Percentiles rank a stretch among this genome's conserved stretches.
Evolutionary conservation across 192 early-diverging fungal species (phyloP).

Genomic region (Geosiphon pyriformis): DNA sequence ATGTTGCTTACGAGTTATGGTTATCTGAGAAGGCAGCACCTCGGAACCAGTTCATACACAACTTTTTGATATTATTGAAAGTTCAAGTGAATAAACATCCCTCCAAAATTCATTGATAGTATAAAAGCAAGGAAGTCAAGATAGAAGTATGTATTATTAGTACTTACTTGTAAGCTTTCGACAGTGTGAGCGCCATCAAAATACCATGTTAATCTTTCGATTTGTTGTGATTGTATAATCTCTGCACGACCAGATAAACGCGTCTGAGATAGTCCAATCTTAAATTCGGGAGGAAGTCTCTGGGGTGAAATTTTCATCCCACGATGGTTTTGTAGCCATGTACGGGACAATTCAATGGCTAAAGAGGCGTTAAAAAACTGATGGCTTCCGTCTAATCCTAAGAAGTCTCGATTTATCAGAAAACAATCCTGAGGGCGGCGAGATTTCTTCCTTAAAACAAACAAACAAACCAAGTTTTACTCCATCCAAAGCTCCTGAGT

Average conservation of each 20-base stretch:
- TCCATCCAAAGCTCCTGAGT: constrained; percentile 24
- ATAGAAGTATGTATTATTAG: neutral
- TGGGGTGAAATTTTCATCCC: constrained; percentile 29
- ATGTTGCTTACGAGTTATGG: neutral
- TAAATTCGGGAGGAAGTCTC: constrained; percentile 45
- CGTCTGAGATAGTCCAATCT: constrained; percentile 57
- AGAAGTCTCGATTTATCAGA: constrained; percentile 17
- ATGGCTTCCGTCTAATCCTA: constrained; percentile 79
- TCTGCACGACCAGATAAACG: constrained; percentile 91
- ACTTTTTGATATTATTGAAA: constrained; percentile 3
- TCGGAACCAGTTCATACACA: constrained; percentile 11
- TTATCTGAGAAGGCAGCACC: neutral
- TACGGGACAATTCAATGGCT: constrained; percentile 65
- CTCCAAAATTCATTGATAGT: too few species aligned
- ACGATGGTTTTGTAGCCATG: constrained; percentile 51
- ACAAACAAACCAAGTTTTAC: constrained; percentile 38
- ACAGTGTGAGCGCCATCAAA: constrained; percentile 94
- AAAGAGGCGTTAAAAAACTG: constrained; percentile 82
- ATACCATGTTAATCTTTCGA: constrained; percentile 59
- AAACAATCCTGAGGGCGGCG: constrained; percentile 24
- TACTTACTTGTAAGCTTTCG: constrained; percentile 68
- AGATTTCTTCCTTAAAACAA: constrained; percentile 12
- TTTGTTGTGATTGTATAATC: constrained; percentile 44
- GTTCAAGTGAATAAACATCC: neutral
- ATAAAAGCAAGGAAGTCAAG: neutral